Percentiles rank a stretch among this genome's conserved stretches.
Conservation (phyloP, 805 yeast genomes). For the Metschnikowia santaceciliae region DNA sequence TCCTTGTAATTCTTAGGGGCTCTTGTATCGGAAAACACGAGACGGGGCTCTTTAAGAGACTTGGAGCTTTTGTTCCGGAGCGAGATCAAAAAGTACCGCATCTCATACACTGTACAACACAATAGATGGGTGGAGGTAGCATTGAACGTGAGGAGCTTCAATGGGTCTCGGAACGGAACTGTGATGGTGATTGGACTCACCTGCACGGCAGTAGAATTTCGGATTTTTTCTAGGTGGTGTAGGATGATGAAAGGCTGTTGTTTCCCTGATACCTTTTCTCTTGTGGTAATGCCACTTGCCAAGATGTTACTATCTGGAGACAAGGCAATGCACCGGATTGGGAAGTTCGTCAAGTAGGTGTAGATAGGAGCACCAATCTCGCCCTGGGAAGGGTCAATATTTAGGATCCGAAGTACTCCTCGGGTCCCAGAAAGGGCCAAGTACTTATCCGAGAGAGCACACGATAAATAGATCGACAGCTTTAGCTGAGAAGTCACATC, state of each 20-base stretch:
- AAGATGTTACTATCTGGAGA: constrained; percentile 60
- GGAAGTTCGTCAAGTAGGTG: constrained; percentile 65
- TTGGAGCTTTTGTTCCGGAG: constrained; percentile 49
- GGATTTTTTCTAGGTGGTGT: constrained; percentile 33
- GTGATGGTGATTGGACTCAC: constrained; percentile 69
- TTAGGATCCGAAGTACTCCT: constrained; percentile 67
- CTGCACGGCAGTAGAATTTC: constrained; percentile 11
- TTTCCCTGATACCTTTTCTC: constrained; percentile 60
- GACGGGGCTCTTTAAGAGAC: constrained; percentile 34
- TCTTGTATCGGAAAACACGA: constrained; percentile 34
- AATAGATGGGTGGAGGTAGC: constrained; percentile 64
- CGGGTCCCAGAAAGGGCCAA: constrained; percentile 68
- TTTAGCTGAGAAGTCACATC: constrained; percentile 33
- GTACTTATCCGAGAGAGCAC: constrained; percentile 55
- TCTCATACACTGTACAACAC: constrained; percentile 74
- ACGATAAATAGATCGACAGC: constrained; percentile 58
- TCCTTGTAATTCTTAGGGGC: constrained; percentile 10
- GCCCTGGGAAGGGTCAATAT: constrained; percentile 30
- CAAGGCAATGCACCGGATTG: constrained; percentile 74
- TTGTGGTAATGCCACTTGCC: constrained; percentile 81
- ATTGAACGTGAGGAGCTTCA: constrained; percentile 70
- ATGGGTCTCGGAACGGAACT: constrained; percentile 82
- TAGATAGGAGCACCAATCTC: constrained; percentile 59
- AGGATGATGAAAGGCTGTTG: constrained; percentile 75
- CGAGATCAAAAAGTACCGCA: constrained; percentile 72